A percentile compares a stretch with the other conserved stretches of the same genome.
phyloP scores from a whole-genome alignment of 2,329 filamentous ascomycete species.

The Trichoderma sp. region DNA sequence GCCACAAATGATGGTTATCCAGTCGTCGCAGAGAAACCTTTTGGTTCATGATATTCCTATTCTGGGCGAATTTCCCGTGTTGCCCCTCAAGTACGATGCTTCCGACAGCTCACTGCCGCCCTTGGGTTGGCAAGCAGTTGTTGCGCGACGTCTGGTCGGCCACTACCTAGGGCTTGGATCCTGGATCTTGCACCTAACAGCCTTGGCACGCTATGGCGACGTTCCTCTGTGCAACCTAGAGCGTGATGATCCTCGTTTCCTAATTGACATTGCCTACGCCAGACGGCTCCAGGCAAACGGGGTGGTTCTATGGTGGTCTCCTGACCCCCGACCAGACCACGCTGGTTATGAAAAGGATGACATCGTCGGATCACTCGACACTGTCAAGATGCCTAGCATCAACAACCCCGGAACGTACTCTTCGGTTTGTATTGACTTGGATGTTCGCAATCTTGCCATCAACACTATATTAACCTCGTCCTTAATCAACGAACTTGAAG shows the following conservation, averaged over 20 bases:
- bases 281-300: slow-evolving; percentile 86
- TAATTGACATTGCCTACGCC: slow-evolving; percentile 96
- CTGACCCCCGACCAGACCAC: slow-evolving; percentile 84
- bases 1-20: slow-evolving; percentile 82
- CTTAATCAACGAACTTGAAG: slow-evolving; percentile 94
- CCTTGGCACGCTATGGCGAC: slow-evolving; percentile 88
- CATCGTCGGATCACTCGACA: slow-evolving; percentile 77
- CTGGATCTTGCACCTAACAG: slow-evolving; percentile 86
- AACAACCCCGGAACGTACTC: slow-evolving; percentile 94
- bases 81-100: slow-evolving; percentile 79
- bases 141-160: slow-evolving; percentile 80
- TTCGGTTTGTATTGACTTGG: slow-evolving; percentile 93
- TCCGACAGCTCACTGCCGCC: slow-evolving; percentile 86
- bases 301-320: slow-evolving; percentile 97
- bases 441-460: slow-evolving; percentile 91
- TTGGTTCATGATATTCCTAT: slow-evolving; percentile 83
- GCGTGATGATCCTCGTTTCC: slow-evolving; percentile 86
- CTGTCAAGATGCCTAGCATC: slow-evolving; percentile 85
- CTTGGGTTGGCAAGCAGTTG: slow-evolving; percentile 89
- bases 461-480: slow-evolving; percentile 97
- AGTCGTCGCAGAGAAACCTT: slow-evolving; percentile 81
- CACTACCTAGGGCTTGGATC: slow-evolving; percentile 92
- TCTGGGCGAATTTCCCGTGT: slow-evolving; percentile 78
- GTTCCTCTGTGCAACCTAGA: slow-evolving; percentile 95
- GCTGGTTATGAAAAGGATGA: slow-evolving; percentile 95